Evolutionary conservation across 805 yeast genomes (phyloP).

Genomic region (Monosporozyma servazzii): DNA sequence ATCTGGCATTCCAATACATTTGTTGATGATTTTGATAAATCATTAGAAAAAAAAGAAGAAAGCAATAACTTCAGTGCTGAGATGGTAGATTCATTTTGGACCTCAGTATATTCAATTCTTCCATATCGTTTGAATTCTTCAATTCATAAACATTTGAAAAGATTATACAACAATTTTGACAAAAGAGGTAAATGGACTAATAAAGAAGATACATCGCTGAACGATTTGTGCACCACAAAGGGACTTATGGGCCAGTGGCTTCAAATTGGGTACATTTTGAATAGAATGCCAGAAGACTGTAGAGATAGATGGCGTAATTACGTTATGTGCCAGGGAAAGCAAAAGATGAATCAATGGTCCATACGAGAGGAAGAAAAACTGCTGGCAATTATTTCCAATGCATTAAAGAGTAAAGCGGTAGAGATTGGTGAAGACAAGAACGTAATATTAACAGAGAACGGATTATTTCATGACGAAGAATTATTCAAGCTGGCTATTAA

Average conservation of each 20-base stretch:
- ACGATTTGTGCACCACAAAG: conserved; percentile 47
- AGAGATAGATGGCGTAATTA: conserved; percentile 90
- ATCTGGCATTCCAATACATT: conserved; percentile 68
- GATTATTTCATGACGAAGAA: conserved; percentile 3
- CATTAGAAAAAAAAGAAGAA: conserved; percentile 10
- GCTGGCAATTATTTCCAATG: conserved; percentile 37
- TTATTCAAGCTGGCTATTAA: conserved; percentile 42
- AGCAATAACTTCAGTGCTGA: conserved; percentile 9
- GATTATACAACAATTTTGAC: conserved; percentile 73
- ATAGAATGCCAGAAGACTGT: conserved; percentile 93
- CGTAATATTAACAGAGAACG: conserved; percentile 2
- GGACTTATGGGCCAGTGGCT: conserved; percentile 73
- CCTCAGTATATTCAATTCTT: conserved; percentile 55
- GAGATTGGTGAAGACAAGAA: conserved; percentile 1
- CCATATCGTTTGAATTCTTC: conserved; percentile 78
- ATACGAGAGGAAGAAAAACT: conserved; percentile 56
- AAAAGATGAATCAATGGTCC: conserved; percentile 69
- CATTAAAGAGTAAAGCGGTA: background rate
- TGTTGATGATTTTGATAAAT: conserved; percentile 43
- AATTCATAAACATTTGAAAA: conserved; percentile 76
- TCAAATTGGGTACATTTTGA: conserved; percentile 60
- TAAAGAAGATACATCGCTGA: conserved; percentile 60
- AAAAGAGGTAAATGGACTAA: conserved; percentile 81
- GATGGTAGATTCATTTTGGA: conserved; percentile 51
- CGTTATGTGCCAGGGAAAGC: conserved; percentile 69